A percentile compares a stretch with the other conserved stretches of the same genome.
These are phyloP conservation scores for Suillus discolor DNA, from an alignment of 768 basidiomycete genomes.

Conservation along the genomic window DNA sequence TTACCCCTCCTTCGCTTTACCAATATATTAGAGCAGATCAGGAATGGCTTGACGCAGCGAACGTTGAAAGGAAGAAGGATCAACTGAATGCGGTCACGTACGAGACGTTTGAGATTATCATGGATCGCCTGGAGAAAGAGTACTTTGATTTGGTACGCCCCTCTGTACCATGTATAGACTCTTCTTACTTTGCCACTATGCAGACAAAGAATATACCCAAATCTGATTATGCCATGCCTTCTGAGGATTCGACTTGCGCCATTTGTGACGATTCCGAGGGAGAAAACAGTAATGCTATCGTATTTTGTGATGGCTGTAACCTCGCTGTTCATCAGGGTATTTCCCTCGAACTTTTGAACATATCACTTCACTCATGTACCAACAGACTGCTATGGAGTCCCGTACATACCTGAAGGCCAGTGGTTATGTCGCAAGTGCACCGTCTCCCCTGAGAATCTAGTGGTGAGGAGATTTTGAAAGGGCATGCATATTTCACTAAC, in stretches of 20 bases:
- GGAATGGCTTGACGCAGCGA: conserved; percentile 90
- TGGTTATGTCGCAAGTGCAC: conserved; percentile 99
- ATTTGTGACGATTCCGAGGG: conserved; percentile 99
- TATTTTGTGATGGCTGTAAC: conserved; percentile 99
- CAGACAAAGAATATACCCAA: conserved; percentile 95
- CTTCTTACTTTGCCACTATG: conserved; percentile 5
- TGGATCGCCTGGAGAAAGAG: conserved; percentile 98
- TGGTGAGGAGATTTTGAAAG: conserved; percentile 54
- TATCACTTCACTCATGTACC: conserved; percentile 3
- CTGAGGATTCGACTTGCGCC: conserved; percentile 94
- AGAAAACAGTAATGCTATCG: conserved; percentile 98
- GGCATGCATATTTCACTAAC: background rate
- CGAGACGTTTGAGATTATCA: conserved; percentile 93
- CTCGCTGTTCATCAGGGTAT: conserved; percentile 98
- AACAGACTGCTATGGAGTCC: conserved; percentile 96
- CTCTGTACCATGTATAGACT: conserved; percentile 7
- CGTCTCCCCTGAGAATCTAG: conserved; percentile 94
- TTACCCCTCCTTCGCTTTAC: conserved; percentile 7
- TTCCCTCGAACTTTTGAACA: conserved; percentile 16
- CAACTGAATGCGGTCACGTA: conserved; percentile 70
- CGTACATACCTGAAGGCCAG: conserved; percentile 99
- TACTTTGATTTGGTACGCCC: conserved; percentile 90
- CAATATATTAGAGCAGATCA: conserved; percentile 57
- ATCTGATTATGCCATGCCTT: conserved; percentile 81
- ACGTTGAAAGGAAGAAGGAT: conserved; percentile 78